phyloP scores from a whole-genome alignment of 2,329 filamentous ascomycete species.

The Fusarium pilosicola region DNA sequence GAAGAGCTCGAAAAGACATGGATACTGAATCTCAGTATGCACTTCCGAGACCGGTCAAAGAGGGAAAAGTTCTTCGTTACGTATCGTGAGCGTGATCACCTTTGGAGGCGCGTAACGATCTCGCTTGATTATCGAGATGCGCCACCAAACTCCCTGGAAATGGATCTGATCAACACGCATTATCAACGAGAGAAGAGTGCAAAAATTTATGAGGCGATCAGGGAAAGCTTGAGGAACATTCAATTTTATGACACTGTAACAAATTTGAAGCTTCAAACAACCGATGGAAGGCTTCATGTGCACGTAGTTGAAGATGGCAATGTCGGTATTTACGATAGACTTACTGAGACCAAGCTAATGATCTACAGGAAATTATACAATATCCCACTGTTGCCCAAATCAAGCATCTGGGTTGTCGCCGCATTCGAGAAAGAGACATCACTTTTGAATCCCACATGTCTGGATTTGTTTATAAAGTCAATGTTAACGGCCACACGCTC shows the following conservation, averaged over 20 bases:
- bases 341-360: slow-evolving; percentile 23
- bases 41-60: slow-evolving; percentile 91
- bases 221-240: slow-evolving; percentile 90
- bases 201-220: slow-evolving; percentile 93
- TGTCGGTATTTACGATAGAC: slow-evolving; percentile 53
- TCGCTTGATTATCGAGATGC: slow-evolving; percentile 92
- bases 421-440: slow-evolving; percentile 77
- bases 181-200: slow-evolving; percentile 93
- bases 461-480: slow-evolving; percentile 96
- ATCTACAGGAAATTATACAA: slow-evolving; percentile 79
- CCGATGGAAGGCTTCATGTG: slow-evolving; percentile 87
- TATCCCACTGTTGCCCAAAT: slow-evolving; percentile 81
- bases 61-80: slow-evolving; percentile 99
- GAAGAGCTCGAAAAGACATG: slow-evolving; percentile 87
- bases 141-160: slow-evolving; percentile 83
- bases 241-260: slow-evolving; percentile 97
- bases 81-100: slow-evolving; percentile 80
- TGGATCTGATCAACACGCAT: slow-evolving; percentile 78
- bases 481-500: slow-evolving; percentile 71
- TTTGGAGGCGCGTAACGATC: slow-evolving; percentile 89
- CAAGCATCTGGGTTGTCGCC: slow-evolving; percentile 74
- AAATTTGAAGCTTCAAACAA: slow-evolving; percentile 92
- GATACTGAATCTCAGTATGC: slow-evolving; percentile 99
- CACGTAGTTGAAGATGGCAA: slow-evolving; percentile 98
- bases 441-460: slow-evolving; percentile 93